Evolutionary conservation across 2,329 filamentous ascomycete species (phyloP).

Genomic region (Colletotrichum orbiculare): DNA sequence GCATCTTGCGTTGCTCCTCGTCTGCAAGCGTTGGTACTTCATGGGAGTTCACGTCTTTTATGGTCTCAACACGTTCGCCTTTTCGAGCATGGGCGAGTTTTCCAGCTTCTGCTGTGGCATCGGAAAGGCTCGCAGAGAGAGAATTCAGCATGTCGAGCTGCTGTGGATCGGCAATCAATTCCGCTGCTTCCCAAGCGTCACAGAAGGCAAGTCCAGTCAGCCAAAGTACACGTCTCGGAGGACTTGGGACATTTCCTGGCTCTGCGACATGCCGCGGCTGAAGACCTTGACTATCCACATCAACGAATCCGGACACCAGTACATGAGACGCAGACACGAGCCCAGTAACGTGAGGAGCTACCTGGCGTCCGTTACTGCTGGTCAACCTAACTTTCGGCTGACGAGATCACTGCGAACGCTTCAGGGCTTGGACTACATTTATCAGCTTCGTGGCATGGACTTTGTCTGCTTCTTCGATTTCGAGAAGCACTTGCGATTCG

Average conservation of each 20-base stretch:
- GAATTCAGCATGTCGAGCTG: constrained; percentile 57
- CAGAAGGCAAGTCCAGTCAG: not conserved
- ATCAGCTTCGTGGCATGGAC: constrained; percentile 55
- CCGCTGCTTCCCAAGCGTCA: constrained; percentile 38
- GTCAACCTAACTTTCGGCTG: constrained; percentile 54
- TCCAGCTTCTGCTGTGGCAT: constrained; percentile 59
- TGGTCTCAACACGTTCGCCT: constrained; percentile 60
- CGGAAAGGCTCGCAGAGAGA: constrained; percentile 48
- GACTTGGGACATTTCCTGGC: constrained; percentile 47
- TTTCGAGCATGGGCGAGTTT: constrained; percentile 64
- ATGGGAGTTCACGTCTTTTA: constrained; percentile 58
- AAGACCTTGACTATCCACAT: constrained; percentile 54
- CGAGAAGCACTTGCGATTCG: constrained; percentile 34
- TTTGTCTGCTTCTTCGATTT: constrained; percentile 56
- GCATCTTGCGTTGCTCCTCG: constrained; percentile 51
- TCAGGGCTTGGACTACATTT: constrained; percentile 58
- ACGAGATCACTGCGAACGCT: constrained; percentile 51
- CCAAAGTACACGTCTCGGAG: constrained; percentile 50
- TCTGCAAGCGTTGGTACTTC: constrained; percentile 53
- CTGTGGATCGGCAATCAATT: constrained; percentile 53
- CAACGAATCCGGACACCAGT: constrained; percentile 46
- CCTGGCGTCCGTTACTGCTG: constrained; percentile 43
- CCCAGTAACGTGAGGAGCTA: constrained; percentile 35
- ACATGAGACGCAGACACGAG: constrained; percentile 53
- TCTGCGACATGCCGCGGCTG: constrained; percentile 51